Evolutionary conservation across 345 rosid species (phyloP).

Genomic region (Hirschfeldia incana): DNA sequence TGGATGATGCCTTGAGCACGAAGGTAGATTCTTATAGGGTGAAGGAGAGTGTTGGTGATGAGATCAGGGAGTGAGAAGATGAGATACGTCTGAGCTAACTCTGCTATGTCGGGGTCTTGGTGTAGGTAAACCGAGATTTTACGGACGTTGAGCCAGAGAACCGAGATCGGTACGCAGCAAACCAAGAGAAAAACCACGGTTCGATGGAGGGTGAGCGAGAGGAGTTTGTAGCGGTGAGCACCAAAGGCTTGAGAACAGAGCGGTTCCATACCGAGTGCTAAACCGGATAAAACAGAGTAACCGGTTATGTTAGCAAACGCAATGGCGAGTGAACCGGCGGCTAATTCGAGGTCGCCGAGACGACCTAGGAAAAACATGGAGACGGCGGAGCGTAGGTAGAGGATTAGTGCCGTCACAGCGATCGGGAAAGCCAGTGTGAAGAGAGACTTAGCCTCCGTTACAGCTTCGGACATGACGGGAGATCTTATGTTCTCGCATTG

Average conservation of each 20-base stretch:
- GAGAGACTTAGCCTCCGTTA: constrained; percentile 66
- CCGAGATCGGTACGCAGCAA: constrained; percentile 70
- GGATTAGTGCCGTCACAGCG: constrained; percentile 72
- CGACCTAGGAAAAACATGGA: constrained; percentile 94
- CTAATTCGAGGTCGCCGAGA: constrained; percentile 80
- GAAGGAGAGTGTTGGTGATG: constrained; percentile 73
- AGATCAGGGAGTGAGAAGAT: constrained; percentile 86
- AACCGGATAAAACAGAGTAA: constrained; percentile 92
- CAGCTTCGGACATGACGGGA: constrained; percentile 39
- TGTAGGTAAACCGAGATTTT: constrained; percentile 59
- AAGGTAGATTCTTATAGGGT: constrained; percentile 97
- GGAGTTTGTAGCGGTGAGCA: constrained; percentile 77
- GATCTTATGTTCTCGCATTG: constrained; percentile 31
- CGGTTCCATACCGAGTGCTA: constrained; percentile 93
- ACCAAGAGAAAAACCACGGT: constrained; percentile 67
- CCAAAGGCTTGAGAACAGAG: constrained; percentile 96
- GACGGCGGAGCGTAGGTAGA: constrained; percentile 80
- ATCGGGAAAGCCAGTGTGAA: constrained; percentile 80
- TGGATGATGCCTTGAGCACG: constrained; percentile 89
- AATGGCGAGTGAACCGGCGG: constrained; percentile 94
- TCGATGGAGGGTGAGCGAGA: constrained; percentile 82
- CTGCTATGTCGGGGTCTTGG: constrained; percentile 68
- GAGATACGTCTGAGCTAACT: constrained; percentile 65
- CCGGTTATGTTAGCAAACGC: constrained; percentile 96
- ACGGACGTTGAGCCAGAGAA: constrained; percentile 73